A percentile compares a stretch with the other conserved stretches of the same genome.
phyloP scores from a whole-genome alignment of 257 asterid species.

The Primulina huaijiensis region DNA sequence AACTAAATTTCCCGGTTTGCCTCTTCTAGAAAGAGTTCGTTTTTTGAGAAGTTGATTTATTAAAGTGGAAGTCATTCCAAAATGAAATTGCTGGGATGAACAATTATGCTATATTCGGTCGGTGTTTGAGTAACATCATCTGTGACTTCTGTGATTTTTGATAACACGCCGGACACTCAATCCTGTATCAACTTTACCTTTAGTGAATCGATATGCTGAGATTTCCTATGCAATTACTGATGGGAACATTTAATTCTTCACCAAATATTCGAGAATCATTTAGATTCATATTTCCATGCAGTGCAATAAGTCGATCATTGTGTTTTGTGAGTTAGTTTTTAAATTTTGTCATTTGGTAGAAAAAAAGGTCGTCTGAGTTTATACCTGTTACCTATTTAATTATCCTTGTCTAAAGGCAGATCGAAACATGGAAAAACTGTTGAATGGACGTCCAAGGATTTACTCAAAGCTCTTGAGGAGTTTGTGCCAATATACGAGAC shows the following conservation, averaged over 20 bases:
- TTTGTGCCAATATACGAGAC: slow-evolving; percentile 84
- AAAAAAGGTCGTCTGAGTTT: slow-evolving; percentile 20
- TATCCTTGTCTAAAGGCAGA: slow-evolving; percentile 98
- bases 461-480: slow-evolving; percentile 81
- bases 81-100: neutral
- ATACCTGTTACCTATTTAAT: slow-evolving; percentile 46
- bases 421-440: slow-evolving; percentile 90
- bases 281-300: neutral
- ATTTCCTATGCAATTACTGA: too few relatives aligned
- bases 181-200: neutral
- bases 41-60: slow-evolving; percentile 10
- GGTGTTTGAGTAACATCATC: neutral
- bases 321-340: neutral
- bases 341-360: slow-evolving; percentile 9
- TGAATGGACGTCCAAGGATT: slow-evolving; percentile 90
- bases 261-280: neutral
- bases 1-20: neutral
- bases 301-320: neutral
- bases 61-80: neutral
- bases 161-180: neutral
- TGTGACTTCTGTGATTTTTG: neutral
- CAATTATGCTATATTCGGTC: neutral
- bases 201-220: neutral
- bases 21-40: neutral
- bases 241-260: neutral